A percentile compares a stretch with the other conserved stretches of the same genome.
Evolutionary conservation across 352 stramenopile species (phyloP).

Genomic region (Peronospora farinosa): DNA sequence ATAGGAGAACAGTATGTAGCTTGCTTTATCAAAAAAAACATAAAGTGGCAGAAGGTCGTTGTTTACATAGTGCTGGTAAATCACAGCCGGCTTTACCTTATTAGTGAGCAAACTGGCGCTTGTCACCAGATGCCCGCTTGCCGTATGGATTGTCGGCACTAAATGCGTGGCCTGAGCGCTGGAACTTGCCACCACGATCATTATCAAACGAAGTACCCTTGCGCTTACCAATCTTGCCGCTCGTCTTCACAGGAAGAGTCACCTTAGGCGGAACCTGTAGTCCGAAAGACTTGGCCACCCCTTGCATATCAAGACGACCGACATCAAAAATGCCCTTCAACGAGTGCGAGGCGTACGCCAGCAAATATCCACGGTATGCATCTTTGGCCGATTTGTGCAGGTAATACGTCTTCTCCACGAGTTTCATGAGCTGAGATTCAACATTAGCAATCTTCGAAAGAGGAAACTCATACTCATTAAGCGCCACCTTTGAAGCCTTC

Average conservation of each 20-base stretch:
- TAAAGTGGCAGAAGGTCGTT: slow-evolving; percentile 11
- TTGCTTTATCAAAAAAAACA: slow-evolving; percentile 27
- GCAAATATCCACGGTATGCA: slow-evolving; percentile 95
- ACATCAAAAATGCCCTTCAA: slow-evolving; percentile 99
- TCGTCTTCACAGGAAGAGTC: slow-evolving; percentile 89
- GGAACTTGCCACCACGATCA: slow-evolving; percentile 50
- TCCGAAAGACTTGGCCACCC: slow-evolving; percentile 95
- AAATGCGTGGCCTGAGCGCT: slow-evolving; percentile 91
- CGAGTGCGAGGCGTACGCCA: slow-evolving; percentile 96
- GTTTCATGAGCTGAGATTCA: slow-evolving; percentile 93
- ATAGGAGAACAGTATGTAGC: slow-evolving; percentile 9
- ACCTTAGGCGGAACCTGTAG: slow-evolving; percentile 96
- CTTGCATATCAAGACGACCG: slow-evolving; percentile 93
- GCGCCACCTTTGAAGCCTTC: slow-evolving; percentile 93
- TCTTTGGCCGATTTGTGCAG: slow-evolving; percentile 96
- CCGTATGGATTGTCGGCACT: slow-evolving; percentile 97
- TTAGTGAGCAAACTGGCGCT: slow-evolving; percentile 90
- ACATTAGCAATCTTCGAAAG: slow-evolving; percentile 96
- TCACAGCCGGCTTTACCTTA: slow-evolving; percentile 7
- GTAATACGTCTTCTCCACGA: slow-evolving; percentile 99
- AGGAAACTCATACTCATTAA: slow-evolving; percentile 99
- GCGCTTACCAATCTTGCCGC: slow-evolving; percentile 68
- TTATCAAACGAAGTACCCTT: slow-evolving; percentile 59
- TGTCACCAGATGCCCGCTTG: slow-evolving; percentile 83
- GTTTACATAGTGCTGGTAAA: too few relatives aligned